Evolutionary conservation across 2,329 filamentous ascomycete genomes (phyloP).

Genomic region (Acrocalymma vagum): DNA sequence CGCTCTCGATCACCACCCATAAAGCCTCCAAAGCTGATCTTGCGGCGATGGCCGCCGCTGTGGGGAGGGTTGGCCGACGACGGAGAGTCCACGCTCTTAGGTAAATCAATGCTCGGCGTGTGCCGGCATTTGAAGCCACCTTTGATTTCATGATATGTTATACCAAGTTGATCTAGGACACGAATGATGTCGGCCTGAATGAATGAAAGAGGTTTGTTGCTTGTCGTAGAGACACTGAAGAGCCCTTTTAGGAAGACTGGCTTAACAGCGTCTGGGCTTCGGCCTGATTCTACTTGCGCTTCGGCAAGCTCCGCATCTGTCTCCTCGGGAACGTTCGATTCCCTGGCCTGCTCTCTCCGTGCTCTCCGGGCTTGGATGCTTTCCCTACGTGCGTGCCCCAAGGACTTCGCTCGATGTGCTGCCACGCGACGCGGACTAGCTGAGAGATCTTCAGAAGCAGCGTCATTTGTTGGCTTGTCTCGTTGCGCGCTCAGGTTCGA

Average conservation of each 20-base stretch:
- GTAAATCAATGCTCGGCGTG: slow-evolving; percentile 86
- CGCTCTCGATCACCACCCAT: slow-evolving; percentile 70
- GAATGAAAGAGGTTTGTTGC: slow-evolving; percentile 83
- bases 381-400: slow-evolving; percentile 88
- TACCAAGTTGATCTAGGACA: slow-evolving; percentile 84
- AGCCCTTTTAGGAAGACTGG: slow-evolving; percentile 95
- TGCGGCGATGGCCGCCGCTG: slow-evolving; percentile 68
- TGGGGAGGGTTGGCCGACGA: slow-evolving; percentile 38
- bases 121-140: slow-evolving; percentile 93
- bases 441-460: slow-evolving; percentile 60
- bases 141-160: slow-evolving; percentile 92
- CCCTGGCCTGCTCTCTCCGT: slow-evolving; percentile 74
- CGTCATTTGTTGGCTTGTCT: slow-evolving; percentile 55
- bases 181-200: slow-evolving; percentile 92
- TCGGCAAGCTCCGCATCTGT: slow-evolving; percentile 79
- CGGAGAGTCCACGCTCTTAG: slow-evolving; percentile 70
- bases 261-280: slow-evolving; percentile 81
- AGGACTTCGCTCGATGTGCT: slow-evolving; percentile 75
- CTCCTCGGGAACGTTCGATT: slow-evolving; percentile 87
- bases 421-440: slow-evolving; percentile 38
- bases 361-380: slow-evolving; percentile 89
- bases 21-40: slow-evolving; percentile 84
- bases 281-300: slow-evolving; percentile 61
- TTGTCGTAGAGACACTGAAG: slow-evolving; percentile 97
- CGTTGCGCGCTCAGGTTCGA: slow-evolving; percentile 62